Conservation (phyloP, 805 yeast species). For the Starmerella scarabaei region DNA sequence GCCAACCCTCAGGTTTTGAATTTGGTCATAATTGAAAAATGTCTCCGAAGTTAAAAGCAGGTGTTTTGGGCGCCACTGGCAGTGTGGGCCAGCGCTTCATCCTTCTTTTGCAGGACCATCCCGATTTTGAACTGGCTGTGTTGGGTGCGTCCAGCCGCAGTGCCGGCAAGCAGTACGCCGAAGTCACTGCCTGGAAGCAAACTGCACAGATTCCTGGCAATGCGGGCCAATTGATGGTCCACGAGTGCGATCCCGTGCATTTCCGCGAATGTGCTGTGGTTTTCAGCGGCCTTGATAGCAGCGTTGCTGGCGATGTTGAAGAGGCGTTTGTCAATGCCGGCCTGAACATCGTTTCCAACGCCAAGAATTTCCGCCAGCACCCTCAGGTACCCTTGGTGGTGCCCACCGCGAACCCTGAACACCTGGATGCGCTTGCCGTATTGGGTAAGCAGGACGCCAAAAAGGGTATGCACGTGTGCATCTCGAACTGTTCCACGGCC, state of each 20-base stretch:
- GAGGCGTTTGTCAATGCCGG: slow-evolving; percentile 72
- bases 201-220: slow-evolving; percentile 62
- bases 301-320: slow-evolving; percentile 86
- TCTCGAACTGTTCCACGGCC: slow-evolving; percentile 96
- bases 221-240: slow-evolving; percentile 51
- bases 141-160: slow-evolving; percentile 90
- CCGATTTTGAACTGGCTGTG: slow-evolving; percentile 71
- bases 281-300: slow-evolving; percentile 88
- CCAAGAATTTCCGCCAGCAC: slow-evolving; percentile 87
- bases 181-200: slow-evolving; percentile 92
- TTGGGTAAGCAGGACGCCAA: slow-evolving; percentile 36
- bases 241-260: slow-evolving; percentile 61
- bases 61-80: slow-evolving; percentile 97
- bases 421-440: slow-evolving; percentile 50
- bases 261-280: slow-evolving; percentile 88
- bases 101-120: slow-evolving; percentile 69
- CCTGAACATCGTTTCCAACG: slow-evolving; percentile 77
- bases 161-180: slow-evolving; percentile 75
- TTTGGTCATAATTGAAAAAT: too few species aligned
- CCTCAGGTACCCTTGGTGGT: slow-evolving; percentile 83
- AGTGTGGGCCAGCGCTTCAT: slow-evolving; percentile 96
- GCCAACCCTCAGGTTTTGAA: too few species aligned
- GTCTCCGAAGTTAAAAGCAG: slow-evolving; percentile 30
- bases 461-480: slow-evolving; percentile 76
- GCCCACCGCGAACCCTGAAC: slow-evolving; percentile 90